A percentile compares a stretch with the other conserved stretches of the same genome.
phyloP scores from a whole-genome alignment of 2,329 filamentous ascomycete species.

The Ilyonectria robusta region DNA sequence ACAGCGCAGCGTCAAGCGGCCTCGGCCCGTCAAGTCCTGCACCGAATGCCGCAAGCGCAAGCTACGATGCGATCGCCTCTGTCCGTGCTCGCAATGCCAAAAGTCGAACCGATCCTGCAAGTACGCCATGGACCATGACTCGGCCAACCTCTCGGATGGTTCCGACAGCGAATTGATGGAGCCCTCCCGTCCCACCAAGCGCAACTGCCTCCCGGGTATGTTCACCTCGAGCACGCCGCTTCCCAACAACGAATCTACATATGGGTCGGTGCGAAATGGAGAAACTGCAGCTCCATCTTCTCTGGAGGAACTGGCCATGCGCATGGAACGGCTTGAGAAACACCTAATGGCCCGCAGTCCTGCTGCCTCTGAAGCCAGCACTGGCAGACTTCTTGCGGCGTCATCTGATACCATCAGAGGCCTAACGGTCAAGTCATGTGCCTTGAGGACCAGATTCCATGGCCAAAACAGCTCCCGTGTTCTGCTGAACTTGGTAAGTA shows the following conservation, averaged over 20 bases:
- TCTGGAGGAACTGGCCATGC: conserved; percentile 63
- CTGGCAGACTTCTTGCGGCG: conserved; percentile 51
- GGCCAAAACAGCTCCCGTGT: conserved; percentile 68
- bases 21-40: conserved; percentile 69
- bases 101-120: conserved; percentile 69
- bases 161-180: conserved; percentile 59
- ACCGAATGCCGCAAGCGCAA: conserved; percentile 71
- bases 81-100: conserved; percentile 71
- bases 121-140: conserved; percentile 66
- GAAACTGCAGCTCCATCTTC: conserved; percentile 52
- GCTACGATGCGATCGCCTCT: conserved; percentile 68
- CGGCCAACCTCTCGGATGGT: conserved; percentile 63
- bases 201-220: conserved; percentile 51
- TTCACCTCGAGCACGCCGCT: conserved; percentile 41
- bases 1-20: conserved; percentile 65
- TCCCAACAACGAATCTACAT: conserved; percentile 43
- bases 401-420: conserved; percentile 64
- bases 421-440: conserved; percentile 64
- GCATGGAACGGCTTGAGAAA: conserved; percentile 69
- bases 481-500: conserved; percentile 66
- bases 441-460: conserved; percentile 64
- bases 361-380: conserved; percentile 54
- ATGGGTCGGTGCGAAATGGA: conserved; percentile 50
- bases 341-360: conserved; percentile 61
- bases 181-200: conserved; percentile 55